Base-by-base conservation (phyloP, 2,329 filamentous ascomycete species). In the Colletotrichum orchidophilum region DNA sequence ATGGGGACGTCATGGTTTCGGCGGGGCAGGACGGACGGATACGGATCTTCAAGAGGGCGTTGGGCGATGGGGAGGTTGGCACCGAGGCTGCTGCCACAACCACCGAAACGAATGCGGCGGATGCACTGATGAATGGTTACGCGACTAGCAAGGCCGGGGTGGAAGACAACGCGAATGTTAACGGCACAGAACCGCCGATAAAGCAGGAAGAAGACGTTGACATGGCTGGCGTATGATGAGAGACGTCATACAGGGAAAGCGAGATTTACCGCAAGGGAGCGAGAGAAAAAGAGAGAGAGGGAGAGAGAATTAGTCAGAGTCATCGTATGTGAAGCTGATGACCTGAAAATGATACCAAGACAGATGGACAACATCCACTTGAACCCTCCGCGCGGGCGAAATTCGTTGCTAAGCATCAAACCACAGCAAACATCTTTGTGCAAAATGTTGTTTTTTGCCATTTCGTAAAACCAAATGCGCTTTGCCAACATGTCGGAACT, bases 1-100 rank as follows among this genome's bases (percentile, higher is more conserved):
- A 87, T 73, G 86, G 86, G 21, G 83, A 86, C 64, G 86, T 84
- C 15, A 87, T 91, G 86, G 88, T 86, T 29, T 90, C 86, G 73
- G 86, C 85, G 12, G 88, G 88, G 1, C 84, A 89, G 78, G 88
- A 91, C 73, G 81, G 84, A 66, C 82, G 81, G 35, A 84, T 90
- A 52, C 82, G 84, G 53, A 83, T 90, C 13, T 89, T 86, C 74
- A 81, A 81, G 66, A 78, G 83, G 60, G 72, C 69, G 11, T 15
- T 27, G 31, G 33, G 15, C 13, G 42, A 63, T n/a, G 52, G 33
- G 39, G 58, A 27, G n/a, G 15, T 13, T n/a, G 68, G n/a, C 15
- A 57, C 31, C 5, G 57, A 9, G 18, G 53, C 13, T 5, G 42
- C 15, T 4, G 35, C 33, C 2, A 52, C 24, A 1, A n/a, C 33